Evolutionary conservation across 768 basidiomycete species (phyloP).

Genomic region (Lentinula sp.): DNA sequence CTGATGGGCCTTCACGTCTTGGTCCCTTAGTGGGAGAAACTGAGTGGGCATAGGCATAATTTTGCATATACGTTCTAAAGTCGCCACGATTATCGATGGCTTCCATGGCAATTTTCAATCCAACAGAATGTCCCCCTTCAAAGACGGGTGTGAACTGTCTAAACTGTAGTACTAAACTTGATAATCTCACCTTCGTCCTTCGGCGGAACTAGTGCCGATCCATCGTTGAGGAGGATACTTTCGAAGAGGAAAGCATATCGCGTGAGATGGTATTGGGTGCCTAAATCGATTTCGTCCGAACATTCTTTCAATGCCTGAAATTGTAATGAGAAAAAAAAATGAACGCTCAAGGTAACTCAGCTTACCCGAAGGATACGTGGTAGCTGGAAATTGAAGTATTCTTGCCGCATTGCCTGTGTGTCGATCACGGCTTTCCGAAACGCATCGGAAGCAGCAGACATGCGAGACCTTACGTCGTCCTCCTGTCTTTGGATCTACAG

Average conservation of each 20-base stretch:
- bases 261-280: slow-evolving; percentile 96
- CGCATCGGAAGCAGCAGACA: slow-evolving; percentile 81
- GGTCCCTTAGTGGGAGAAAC: slow-evolving; percentile 58
- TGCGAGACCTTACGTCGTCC: slow-evolving; percentile 83
- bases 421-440: slow-evolving; percentile 89
- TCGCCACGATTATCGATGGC: slow-evolving; percentile 91
- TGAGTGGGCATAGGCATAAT: slow-evolving; percentile 89
- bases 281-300: slow-evolving; percentile 92
- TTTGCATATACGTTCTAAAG: slow-evolving; percentile 96
- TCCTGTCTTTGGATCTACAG: slow-evolving; percentile 83
- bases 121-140: slow-evolving; percentile 26
- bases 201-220: slow-evolving; percentile 73
- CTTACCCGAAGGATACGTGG: slow-evolving; percentile 85
- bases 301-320: slow-evolving; percentile 86
- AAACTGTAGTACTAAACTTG: neutral
- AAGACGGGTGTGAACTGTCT: neutral
- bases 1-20: slow-evolving; percentile 79
- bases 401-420: slow-evolving; percentile 86
- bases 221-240: slow-evolving; percentile 84
- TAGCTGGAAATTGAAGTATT: slow-evolving; percentile 96
- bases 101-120: slow-evolving; percentile 83
- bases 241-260: slow-evolving; percentile 95
- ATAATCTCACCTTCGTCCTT: slow-evolving; percentile 52
- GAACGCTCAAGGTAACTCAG: neutral
- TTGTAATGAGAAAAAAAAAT: slow-evolving; percentile 2